Evolutionary conservation across 2,329 filamentous ascomycete genomes (phyloP).

Genomic region (Penicillium sp.): DNA sequence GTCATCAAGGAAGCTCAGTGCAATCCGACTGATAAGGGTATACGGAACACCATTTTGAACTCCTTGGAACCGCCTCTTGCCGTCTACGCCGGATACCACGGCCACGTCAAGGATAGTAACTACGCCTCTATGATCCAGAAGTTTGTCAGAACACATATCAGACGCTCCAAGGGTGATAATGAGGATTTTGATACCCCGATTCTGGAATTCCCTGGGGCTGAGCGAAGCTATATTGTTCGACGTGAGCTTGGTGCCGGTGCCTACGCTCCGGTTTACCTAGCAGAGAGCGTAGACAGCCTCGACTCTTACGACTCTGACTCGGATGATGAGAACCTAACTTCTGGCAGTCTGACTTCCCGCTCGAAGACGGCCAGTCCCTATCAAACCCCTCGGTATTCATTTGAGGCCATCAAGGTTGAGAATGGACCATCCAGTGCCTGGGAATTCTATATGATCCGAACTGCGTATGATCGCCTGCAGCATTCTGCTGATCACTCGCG

Average conservation of each 20-base stretch:
- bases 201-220: conserved; percentile 66
- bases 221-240: conserved; percentile 73
- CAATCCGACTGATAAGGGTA: conserved; percentile 79
- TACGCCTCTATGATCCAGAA: conserved; percentile 76
- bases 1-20: conserved; percentile 82
- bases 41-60: conserved; percentile 73
- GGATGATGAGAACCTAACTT: conserved; percentile 38
- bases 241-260: conserved; percentile 89
- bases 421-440: conserved; percentile 75
- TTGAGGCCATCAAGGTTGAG: conserved; percentile 95
- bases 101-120: conserved; percentile 66
- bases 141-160: conserved; percentile 69
- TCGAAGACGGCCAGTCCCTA: conserved; percentile 37
- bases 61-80: conserved; percentile 71
- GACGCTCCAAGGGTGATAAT: conserved; percentile 56
- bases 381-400: conserved; percentile 49
- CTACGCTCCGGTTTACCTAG: conserved; percentile 92
- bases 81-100: conserved; percentile 77
- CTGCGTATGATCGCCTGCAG: conserved; percentile 74
- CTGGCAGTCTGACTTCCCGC: conserved; percentile 56
- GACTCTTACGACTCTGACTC: conserved; percentile 35
- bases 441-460: conserved; percentile 96
- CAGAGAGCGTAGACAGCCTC: conserved; percentile 68
- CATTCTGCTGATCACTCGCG: conserved; percentile 59
- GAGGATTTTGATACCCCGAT: conserved; percentile 62